phyloP scores from a whole-genome alignment of 805 yeast species.

The Wickerhamomyces mucosus region DNA sequence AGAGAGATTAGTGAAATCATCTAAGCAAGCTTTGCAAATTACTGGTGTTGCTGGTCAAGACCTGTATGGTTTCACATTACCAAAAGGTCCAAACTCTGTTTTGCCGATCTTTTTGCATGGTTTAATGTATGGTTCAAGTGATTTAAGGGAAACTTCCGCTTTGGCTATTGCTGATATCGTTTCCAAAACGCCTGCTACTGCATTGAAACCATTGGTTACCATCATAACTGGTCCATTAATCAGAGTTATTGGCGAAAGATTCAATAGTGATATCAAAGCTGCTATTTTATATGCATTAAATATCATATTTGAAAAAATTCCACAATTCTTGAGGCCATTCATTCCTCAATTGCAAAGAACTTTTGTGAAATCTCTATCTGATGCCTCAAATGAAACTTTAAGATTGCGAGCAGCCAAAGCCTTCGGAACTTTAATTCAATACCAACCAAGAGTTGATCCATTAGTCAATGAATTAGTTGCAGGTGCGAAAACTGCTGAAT shows the following conservation, averaged over 20 bases:
- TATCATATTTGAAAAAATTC: conserved; percentile 69
- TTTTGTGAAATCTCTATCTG: conserved; percentile 84
- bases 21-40: conserved; percentile 58
- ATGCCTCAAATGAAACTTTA: conserved; percentile 60
- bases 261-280: conserved; percentile 81
- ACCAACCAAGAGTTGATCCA: conserved; percentile 92
- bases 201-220: conserved; percentile 81
- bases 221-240: conserved; percentile 94
- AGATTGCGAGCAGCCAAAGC: conserved; percentile 85
- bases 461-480: conserved; percentile 73
- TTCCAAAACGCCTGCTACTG: conserved; percentile 74
- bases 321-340: conserved; percentile 87
- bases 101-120: conserved; percentile 92
- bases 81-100: conserved; percentile 81
- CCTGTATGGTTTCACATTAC: conserved; percentile 58
- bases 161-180: conserved; percentile 82
- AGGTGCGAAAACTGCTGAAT: conserved; percentile 61
- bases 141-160: conserved; percentile 80
- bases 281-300: conserved; percentile 86
- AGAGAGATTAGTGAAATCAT: conserved; percentile 73
- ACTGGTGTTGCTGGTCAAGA: conserved; percentile 58
- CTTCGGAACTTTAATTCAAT: conserved; percentile 75
- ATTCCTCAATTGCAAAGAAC: conserved; percentile 97
- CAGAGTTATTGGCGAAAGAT: conserved; percentile 96
- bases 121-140: conserved; percentile 82